These are phyloP conservation scores for Byssothecium circinans DNA, from an alignment of 2,329 filamentous ascomycete genomes.

Conservation along the genomic window DNA sequence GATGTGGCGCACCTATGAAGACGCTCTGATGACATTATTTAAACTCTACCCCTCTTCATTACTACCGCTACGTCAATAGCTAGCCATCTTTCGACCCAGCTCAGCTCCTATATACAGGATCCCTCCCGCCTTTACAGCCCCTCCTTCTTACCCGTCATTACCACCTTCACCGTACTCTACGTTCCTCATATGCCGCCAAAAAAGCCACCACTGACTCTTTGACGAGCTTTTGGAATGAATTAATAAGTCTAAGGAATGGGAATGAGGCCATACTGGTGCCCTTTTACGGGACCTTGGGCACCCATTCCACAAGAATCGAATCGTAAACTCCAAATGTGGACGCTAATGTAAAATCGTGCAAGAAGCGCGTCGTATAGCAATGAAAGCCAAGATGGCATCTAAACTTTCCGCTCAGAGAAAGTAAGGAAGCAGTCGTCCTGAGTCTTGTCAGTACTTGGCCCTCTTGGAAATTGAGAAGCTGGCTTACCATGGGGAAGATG, in stretches of 20 bases:
- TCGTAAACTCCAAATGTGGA: constrained; percentile 21
- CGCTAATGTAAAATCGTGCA: constrained; percentile 31
- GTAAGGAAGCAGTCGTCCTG: constrained; percentile 83
- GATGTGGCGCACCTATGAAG: background rate
- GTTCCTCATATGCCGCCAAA: constrained; percentile 15
- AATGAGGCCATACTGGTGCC: constrained; percentile 10
- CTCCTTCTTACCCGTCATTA: constrained; percentile 12
- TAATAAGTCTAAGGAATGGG: constrained; percentile 31
- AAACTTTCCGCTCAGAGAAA: constrained; percentile 54
- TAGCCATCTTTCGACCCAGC: background rate
- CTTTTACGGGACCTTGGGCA: background rate
- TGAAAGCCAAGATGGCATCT: constrained; percentile 9
- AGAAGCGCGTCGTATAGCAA: constrained; percentile 22
- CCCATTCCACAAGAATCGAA: constrained; percentile 18
- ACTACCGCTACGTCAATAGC: constrained; percentile 3
- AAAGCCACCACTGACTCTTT: constrained; percentile 14
- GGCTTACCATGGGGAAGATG: constrained; percentile 89
- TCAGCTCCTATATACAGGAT: constrained; percentile 4
- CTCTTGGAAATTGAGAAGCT: constrained; percentile 2
- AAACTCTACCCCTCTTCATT: constrained; percentile 16
- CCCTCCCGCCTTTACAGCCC: background rate
- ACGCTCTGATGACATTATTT: background rate
- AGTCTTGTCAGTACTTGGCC: constrained; percentile 16
- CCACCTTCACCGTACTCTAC: background rate
- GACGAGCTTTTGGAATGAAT: constrained; percentile 22